These are phyloP conservation scores for Helenozyma rhizophorensis DNA, from an alignment of 805 yeast genomes.

Conservation along the genomic window DNA sequence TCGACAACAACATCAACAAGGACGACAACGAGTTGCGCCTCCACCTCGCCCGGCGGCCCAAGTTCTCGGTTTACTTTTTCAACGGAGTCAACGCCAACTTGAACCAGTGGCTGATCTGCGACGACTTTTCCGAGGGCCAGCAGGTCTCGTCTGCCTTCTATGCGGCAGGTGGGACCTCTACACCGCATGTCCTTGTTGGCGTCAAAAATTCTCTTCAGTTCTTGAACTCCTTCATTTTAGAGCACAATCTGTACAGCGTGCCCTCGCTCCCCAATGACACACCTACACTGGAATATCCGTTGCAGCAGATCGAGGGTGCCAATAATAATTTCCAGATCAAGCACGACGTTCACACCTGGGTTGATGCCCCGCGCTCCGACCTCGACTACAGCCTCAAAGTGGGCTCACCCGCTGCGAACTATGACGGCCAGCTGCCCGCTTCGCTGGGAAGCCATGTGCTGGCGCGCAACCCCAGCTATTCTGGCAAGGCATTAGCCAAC, in stretches of 20 bases:
- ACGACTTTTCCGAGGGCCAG: constrained; percentile 79
- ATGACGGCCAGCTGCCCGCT: constrained; percentile 5
- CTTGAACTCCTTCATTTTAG: constrained; percentile 51
- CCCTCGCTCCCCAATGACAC: too few species aligned
- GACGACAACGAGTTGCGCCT: constrained; percentile 46
- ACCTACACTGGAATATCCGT: too few species aligned
- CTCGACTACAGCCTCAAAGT: constrained; percentile 8
- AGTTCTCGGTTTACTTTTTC: constrained; percentile 72
- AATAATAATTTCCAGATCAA: constrained; percentile 8
- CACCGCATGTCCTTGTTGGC: constrained; percentile 71
- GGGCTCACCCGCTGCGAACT: constrained; percentile 7
- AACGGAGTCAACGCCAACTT: constrained; percentile 48
- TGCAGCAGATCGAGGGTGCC: too few species aligned
- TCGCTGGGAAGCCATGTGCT: constrained; percentile 5
- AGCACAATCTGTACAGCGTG: constrained; percentile 19
- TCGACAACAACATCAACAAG: constrained; percentile 40
- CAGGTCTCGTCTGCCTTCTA: constrained; percentile 68
- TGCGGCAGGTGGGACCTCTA: constrained; percentile 49
- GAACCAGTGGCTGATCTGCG: constrained; percentile 78
- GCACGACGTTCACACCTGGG: constrained; percentile 11
- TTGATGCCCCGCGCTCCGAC: constrained; percentile 5
- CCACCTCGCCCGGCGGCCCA: constrained; percentile 57
- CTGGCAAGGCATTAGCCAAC: too few species aligned
- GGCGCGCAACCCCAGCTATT: background rate
- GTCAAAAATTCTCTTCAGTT: constrained; percentile 44